Evolutionary conservation across 306 rosid species (phyloP).

Genomic region (Vigna radiata): DNA sequence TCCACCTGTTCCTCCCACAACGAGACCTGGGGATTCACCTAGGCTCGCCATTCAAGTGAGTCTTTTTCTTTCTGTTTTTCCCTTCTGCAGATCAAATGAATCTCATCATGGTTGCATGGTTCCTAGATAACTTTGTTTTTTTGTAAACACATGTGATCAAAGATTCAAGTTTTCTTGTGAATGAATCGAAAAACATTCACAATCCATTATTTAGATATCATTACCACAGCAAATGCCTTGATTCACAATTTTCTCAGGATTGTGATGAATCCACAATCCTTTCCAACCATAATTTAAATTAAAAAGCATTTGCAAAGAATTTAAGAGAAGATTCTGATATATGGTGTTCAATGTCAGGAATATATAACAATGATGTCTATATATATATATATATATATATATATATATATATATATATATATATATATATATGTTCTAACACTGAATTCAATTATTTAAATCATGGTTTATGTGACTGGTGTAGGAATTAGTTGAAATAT

Average conservation of each 20-base stretch:
- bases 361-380: not conserved
- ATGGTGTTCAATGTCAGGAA: not conserved
- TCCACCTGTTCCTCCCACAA: not conserved
- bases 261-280: not conserved
- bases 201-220: too few species aligned
- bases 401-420: too few species aligned
- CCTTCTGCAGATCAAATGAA: not conserved
- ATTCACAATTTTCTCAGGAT: not conserved
- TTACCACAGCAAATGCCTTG: too few species aligned
- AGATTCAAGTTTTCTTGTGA: too few species aligned
- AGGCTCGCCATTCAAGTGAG: constrained; percentile 26
- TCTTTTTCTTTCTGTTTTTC: not conserved
- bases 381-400: too few species aligned
- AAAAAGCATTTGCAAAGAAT: not conserved
- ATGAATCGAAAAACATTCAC: too few species aligned
- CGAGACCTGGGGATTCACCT: constrained; percentile 10
- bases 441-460: too few species aligned
- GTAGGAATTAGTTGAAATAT: too few species aligned
- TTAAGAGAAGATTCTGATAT: not conserved
- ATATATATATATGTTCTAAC: too few species aligned
- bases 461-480: too few species aligned
- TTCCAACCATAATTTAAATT: not conserved
- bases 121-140: too few species aligned
- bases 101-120: not conserved
- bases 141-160: too few species aligned